A percentile compares a stretch with the other conserved stretches of the same genome.
These are phyloP conservation scores for Colletotrichum abscissum DNA, from an alignment of 2,329 filamentous ascomycete species.

Conservation along the genomic window DNA sequence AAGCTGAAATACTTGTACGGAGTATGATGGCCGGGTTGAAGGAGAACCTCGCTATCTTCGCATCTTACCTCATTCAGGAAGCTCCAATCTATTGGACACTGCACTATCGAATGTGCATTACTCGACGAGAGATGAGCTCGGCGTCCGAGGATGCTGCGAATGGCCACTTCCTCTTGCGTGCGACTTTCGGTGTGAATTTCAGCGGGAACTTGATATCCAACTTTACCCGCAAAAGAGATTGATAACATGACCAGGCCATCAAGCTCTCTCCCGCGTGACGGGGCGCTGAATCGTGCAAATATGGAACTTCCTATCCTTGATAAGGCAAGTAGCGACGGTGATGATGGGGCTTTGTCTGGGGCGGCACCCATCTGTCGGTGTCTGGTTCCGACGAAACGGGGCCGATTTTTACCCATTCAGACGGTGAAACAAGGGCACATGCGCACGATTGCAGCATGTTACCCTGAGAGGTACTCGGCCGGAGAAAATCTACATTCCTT, in stretches of 20 bases:
- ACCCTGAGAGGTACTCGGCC: background rate
- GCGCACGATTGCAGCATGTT: background rate
- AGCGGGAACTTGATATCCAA: no score
- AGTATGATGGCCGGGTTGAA: background rate
- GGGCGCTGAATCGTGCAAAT: background rate
- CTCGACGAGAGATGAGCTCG: background rate
- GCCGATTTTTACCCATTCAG: background rate
- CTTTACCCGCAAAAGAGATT: background rate
- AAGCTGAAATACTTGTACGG: background rate
- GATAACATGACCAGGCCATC: background rate
- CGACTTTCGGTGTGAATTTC: background rate
- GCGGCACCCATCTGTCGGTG: background rate
- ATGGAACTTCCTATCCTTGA: background rate
- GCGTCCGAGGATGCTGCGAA: background rate
- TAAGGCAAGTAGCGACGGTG: background rate
- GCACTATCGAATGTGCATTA: conserved; percentile 4
- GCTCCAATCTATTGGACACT: background rate
- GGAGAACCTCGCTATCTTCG: no score
- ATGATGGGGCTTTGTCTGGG: background rate
- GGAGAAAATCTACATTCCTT: background rate
- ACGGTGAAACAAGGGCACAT: background rate
- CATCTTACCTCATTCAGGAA: background rate
- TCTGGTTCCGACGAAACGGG: background rate
- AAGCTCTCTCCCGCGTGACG: background rate
- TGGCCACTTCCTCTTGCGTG: background rate